Evolutionary conservation across 208 protist species (phyloP), one percentile per base, ranked within the genome.

Genomic region (Trypanosoma rangeli): DNA sequence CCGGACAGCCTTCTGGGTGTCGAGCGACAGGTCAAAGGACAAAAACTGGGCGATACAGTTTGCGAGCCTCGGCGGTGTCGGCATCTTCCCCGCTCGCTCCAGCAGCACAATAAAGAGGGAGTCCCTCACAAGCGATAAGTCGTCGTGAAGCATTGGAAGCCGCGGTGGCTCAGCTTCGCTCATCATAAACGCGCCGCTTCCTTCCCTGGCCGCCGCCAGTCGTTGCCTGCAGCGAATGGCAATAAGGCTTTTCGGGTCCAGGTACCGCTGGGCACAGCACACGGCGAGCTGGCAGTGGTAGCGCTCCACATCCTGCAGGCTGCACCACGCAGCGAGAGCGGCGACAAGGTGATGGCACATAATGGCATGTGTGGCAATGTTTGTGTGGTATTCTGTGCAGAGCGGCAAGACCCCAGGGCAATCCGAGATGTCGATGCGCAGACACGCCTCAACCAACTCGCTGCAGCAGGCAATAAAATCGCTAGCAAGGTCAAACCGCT

Each of bases 271-370:
- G 5, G 90, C 91, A 56, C 88, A 94, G 44, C 81, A 85, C 1
- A 80, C 48, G 8, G 91, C 91, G 15, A 94, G 84, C 69, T 94
- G 73, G 69, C 79, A 86, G 67, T 93, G 87, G 55, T 95, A 89
- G 65, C 82, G 44, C 70, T 86, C 84, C 48, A 81, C 48, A 31
- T 64, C 64, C 13, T 48, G 74, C 18, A 82, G 37, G 15, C 80
- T 76, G 61, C 80, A 86, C 91, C 87, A 94, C 42, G 79, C 74
- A 3, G 85, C 75, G 57, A 96, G 71, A 3, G 80, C 72, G 15
- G 88, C 91, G 52, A 96, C 75, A 33, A 94, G 79, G 54, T 87
- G 82, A 48, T 96, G 91, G 28, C 77, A 83, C 56, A 85, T 70
- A 12, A 94, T 82, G 15, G 86, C 68, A 63, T 94, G 88, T 35